Base-by-base conservation (phyloP, 306 rosid genomes). In the Prunus mume region DNA sequence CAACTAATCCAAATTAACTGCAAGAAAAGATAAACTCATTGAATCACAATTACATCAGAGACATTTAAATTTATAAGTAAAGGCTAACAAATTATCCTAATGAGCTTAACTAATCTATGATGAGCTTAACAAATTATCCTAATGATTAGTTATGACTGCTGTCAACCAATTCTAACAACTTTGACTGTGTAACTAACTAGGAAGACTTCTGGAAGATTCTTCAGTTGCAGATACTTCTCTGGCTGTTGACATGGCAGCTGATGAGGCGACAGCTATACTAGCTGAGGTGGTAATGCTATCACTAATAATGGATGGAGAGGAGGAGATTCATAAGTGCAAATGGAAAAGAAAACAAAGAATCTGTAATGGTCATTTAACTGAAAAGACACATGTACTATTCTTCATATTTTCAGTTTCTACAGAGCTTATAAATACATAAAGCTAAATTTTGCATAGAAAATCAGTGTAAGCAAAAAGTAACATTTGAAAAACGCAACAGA, bases 1-100 rank as follows among this genome's bases (percentile, higher is more conserved):
- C 84, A 68, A 74, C 79, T 67, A 75, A 62, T 74, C 64, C 75
- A 64, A 72, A 69, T 46, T 73, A 41, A 68, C 90, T 88, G 87
- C 90, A 72, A 49, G 41, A 27, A 66, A 19, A 73, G 60, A 27
- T 22, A 62, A 78, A 66, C 13, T 69, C 43, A 38, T 65, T 56
- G 65, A 61, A 64, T 69, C 30, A 82, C 74, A 82, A 38, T 38
- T 38, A 38, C 2, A 6, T 38, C 43, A 38, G 9, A 0, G 43
- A 7, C 43, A 0, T 38, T 38, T 38, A 7, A 0, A 38, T 38
- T 8, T 6, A 1, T 6, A 38, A 0, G 9, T 38, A 1, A 38
- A 7, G 43, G 43, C 43, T 38, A 38, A 38, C 43, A 38, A 38
- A 38, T 38, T 38, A 38, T 38, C 9, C 43, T 38, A 4, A 38